phyloP scores from a whole-genome alignment of 2,329 filamentous ascomycete genomes.

The Fonsecaea nubica region DNA sequence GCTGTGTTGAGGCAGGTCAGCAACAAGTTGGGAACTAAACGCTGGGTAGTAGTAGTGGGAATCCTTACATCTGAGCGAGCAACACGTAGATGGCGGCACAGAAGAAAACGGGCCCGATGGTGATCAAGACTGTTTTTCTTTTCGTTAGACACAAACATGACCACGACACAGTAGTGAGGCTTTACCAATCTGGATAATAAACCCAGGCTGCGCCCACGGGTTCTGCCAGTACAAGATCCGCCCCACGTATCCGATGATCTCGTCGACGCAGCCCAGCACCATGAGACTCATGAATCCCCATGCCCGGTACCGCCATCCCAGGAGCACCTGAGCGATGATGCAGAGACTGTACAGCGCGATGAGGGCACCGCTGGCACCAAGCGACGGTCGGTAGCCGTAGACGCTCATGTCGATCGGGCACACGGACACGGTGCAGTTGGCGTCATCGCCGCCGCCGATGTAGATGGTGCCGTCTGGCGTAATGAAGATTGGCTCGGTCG shows the following conservation, averaged over 20 bases:
- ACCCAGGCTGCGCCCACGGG: conserved; percentile 65
- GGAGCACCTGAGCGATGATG: conserved; percentile 46
- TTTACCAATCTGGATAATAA: conserved; percentile 70
- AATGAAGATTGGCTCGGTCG: conserved; percentile 9
- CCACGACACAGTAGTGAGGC: conserved; percentile 6
- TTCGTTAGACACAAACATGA: neutral
- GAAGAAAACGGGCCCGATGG: conserved; percentile 62
- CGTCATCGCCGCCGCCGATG: conserved; percentile 24
- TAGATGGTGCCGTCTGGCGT: conserved; percentile 29
- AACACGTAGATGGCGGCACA: conserved; percentile 72
- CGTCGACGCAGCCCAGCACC: conserved; percentile 62
- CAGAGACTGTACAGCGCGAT: conserved; percentile 53
- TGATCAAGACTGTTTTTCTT: conserved; percentile 59
- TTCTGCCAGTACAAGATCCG: conserved; percentile 64
- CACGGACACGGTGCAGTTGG: conserved; percentile 40
- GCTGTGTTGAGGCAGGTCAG: conserved; percentile 33
- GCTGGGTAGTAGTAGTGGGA: neutral
- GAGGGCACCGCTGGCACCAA: conserved; percentile 52
- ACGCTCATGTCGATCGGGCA: conserved; percentile 51
- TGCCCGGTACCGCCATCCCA: conserved; percentile 49
- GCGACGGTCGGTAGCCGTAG: conserved; percentile 53
- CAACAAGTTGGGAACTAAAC: no score
- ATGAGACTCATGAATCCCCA: conserved; percentile 57
- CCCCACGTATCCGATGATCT: conserved; percentile 68
- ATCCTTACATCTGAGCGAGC: conserved; percentile 52